Percentiles rank a stretch among this genome's conserved stretches.
These are phyloP conservation scores for Mediolabrus comicus DNA, from an alignment of 108 stramenopile species.

Conservation along the genomic window DNA sequence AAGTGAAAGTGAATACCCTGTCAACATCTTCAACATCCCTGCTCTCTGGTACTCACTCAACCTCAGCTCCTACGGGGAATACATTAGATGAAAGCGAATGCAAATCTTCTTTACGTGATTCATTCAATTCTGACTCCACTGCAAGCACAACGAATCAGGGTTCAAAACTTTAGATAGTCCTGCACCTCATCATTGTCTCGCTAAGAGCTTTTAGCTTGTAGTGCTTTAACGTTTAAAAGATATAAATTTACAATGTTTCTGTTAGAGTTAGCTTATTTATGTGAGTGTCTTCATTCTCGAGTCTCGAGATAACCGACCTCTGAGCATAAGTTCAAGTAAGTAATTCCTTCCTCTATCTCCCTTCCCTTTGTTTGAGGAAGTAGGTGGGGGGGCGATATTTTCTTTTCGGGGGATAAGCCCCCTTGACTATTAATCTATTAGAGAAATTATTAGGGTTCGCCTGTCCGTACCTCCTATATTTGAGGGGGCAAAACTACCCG, in stretches of 20 bases:
- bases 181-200: background rate
- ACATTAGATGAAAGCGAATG: background rate
- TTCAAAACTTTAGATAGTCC: background rate
- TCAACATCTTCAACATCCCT: background rate
- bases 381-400: no score
- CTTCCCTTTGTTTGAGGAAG: no score
- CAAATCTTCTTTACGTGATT: background rate
- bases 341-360: no score
- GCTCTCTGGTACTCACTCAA: background rate
- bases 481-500: no score
- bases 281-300: no score
- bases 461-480: no score
- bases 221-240: background rate
- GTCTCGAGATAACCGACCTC: no score
- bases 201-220: background rate
- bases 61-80: background rate
- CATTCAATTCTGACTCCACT: background rate
- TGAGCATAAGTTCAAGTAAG: no score
- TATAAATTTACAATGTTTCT: background rate
- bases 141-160: background rate
- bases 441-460: no score
- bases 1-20: background rate
- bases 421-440: no score
- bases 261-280: background rate
- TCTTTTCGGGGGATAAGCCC: no score